Evolutionary conservation across 192 early-diverging fungal species (phyloP).

Genomic region (Entomortierella chlamydospora): DNA sequence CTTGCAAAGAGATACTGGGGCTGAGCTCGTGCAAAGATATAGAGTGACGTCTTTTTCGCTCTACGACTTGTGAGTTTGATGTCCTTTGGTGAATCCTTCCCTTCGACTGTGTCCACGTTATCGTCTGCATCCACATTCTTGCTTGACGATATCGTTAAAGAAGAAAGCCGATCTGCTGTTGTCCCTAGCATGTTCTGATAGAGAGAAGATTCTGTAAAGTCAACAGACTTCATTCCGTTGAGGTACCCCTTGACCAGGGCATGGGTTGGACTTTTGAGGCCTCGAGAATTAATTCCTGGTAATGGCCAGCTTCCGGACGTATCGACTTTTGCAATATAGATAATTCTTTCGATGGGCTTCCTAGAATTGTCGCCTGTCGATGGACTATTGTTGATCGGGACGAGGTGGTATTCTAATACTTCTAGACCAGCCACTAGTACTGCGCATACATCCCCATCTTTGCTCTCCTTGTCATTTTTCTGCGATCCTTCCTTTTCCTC

Average conservation of each 20-base stretch:
- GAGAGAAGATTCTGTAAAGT: not conserved
- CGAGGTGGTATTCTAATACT: slow-evolving; percentile 34
- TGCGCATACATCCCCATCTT: not conserved
- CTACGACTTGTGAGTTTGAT: not conserved
- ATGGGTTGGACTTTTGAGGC: slow-evolving; percentile 24
- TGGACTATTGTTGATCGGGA: not conserved
- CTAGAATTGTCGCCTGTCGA: not conserved
- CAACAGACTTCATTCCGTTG: slow-evolving; percentile 10
- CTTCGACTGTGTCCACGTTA: not conserved
- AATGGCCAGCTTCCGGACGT: slow-evolving; percentile 54
- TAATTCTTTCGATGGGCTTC: slow-evolving; percentile 5
- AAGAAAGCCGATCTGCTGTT: not conserved
- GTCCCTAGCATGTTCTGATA: not conserved
- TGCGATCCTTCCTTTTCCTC: not conserved
- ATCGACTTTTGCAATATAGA: slow-evolving; percentile 63
- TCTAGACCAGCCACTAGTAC: slow-evolving; percentile 39
- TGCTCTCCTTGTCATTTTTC: not conserved
- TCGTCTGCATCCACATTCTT: not conserved
- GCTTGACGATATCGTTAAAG: not conserved
- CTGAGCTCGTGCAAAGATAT: slow-evolving; percentile 87
- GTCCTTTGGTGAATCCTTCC: not conserved
- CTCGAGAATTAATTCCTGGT: slow-evolving; percentile 2
- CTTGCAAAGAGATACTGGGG: slow-evolving; percentile 87
- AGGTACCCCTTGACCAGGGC: slow-evolving; percentile 55
- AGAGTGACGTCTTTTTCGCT: slow-evolving; percentile 40